Evolutionary conservation across 352 stramenopile species (phyloP).

Genomic region (Discostella stelligera): DNA sequence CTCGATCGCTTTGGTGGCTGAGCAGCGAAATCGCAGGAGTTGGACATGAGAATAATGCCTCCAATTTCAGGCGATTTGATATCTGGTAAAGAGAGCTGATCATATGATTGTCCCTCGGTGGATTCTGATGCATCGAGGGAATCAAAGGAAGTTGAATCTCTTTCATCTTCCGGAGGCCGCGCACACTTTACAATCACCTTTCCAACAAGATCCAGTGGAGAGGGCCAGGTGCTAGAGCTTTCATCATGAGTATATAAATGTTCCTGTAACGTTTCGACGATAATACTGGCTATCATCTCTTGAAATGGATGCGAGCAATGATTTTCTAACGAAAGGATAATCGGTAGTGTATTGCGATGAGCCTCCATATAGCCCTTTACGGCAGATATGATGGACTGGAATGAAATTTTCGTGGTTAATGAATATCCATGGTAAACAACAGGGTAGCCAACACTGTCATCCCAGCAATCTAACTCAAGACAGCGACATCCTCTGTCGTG

Average conservation of each 20-base stretch:
- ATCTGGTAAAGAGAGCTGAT: not conserved
- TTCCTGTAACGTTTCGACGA: conserved; percentile 33
- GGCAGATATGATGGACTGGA: conserved; percentile 76
- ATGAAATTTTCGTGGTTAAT: conserved; percentile 78
- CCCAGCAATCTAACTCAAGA: conserved; percentile 85
- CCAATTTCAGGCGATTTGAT: no score
- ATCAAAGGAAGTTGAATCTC: conserved; percentile 18
- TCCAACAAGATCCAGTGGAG: conserved; percentile 42
- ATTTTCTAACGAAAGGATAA: conserved; percentile 59
- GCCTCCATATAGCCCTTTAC: conserved; percentile 48
- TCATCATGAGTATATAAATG: conserved; percentile 35
- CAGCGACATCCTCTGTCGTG: conserved; percentile 71
- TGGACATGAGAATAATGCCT: no score
- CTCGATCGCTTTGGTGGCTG: conserved; percentile 9
- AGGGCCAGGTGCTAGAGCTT: conserved; percentile 21
- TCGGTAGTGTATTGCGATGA: conserved; percentile 39
- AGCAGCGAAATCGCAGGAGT: no score
- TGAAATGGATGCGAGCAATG: conserved; percentile 48
- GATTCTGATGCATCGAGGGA: not conserved
- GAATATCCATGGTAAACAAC: conserved; percentile 85
- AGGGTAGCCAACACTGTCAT: conserved; percentile 31
- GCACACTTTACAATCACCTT: conserved; percentile 56
- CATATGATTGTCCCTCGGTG: not conserved
- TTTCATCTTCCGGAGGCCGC: conserved; percentile 29
- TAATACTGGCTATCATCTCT: conserved; percentile 43